Percentiles rank a stretch among this genome's conserved stretches.
Evolutionary conservation across 345 rosid species (phyloP).

Genomic region (Lepidium aucheri): DNA sequence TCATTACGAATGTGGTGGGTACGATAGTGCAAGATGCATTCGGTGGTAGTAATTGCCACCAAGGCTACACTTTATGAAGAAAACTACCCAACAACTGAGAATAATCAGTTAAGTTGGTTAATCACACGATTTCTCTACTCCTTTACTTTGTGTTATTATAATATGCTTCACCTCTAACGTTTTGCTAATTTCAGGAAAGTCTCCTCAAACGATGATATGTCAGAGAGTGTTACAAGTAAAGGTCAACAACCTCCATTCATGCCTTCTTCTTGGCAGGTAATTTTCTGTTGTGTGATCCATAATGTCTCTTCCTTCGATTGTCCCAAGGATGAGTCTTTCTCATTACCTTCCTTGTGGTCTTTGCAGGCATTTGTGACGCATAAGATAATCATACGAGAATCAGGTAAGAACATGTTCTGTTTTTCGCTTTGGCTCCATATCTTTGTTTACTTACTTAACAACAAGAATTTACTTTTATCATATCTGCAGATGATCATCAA

Average conservation of each 20-base stretch:
- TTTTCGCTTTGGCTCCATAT: background rate
- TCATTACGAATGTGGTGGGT: conserved; percentile 51
- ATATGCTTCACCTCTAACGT: conserved; percentile 6
- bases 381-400: conserved; percentile 36
- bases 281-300: conserved; percentile 1
- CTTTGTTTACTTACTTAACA: background rate
- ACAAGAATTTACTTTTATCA: background rate
- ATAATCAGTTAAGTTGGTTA: conserved; percentile 33
- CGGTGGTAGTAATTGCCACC: conserved; percentile 58
- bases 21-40: conserved; percentile 63
- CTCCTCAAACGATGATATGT: conserved; percentile 17
- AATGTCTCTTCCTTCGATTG: background rate
- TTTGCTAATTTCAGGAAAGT: conserved; percentile 24
- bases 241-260: conserved; percentile 40
- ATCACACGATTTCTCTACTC: background rate
- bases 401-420: conserved; percentile 31
- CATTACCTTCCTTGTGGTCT: background rate
- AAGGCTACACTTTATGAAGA: conserved; percentile 47
- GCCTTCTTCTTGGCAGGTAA: conserved; percentile 90
- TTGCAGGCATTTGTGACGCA: conserved; percentile 75
- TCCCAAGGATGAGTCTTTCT: background rate
- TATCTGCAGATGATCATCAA: conserved; percentile 35
- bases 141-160: conserved; percentile 3
- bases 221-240: conserved; percentile 26
- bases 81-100: conserved; percentile 29